Conservation (phyloP, 2,329 filamentous ascomycete genomes). For the Microdochium nivale region DNA sequence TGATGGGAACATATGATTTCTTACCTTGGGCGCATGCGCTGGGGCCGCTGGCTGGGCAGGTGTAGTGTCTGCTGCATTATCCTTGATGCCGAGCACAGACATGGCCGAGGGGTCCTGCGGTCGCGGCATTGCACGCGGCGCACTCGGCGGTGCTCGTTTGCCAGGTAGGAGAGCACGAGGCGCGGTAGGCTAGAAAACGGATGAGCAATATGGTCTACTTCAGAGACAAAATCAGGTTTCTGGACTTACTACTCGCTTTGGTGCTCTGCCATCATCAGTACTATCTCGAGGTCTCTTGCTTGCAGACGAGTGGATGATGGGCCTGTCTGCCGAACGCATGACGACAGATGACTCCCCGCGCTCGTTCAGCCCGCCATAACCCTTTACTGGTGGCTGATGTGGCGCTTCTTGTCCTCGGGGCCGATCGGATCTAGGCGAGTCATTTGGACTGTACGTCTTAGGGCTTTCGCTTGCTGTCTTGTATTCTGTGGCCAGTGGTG, state of each 20-base stretch:
- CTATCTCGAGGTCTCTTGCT: conserved; percentile 17
- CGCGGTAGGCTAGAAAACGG: conserved; percentile 10
- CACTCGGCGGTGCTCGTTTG: conserved; percentile 12
- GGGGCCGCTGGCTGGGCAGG: conserved; percentile 6
- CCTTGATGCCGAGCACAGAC: conserved; percentile 16
- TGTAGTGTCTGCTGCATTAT: conserved; percentile 4
- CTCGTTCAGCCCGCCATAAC: conserved; percentile 18
- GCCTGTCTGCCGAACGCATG: conserved; percentile 14
- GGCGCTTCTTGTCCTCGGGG: conserved; percentile 2
- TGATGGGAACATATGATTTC: too few relatives aligned
- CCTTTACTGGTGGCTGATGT: conserved; percentile 1
- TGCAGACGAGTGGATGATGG: conserved; percentile 19
- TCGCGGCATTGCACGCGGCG: conserved; percentile 15
- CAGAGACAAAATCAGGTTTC: background rate
- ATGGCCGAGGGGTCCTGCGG: conserved; percentile 19
- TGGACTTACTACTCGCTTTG: conserved; percentile 16
- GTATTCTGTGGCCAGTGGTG: conserved; percentile 8
- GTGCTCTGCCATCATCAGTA: conserved; percentile 11
- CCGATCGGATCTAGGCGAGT: conserved; percentile 7
- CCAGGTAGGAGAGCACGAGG: conserved; percentile 7
- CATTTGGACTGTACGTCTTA: conserved; percentile 16
- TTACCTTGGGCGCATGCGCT: conserved; percentile 12
- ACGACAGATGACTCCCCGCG: conserved; percentile 16
- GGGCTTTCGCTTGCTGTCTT: conserved; percentile 13
- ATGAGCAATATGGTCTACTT: background rate